Conservation (phyloP, 257 asterid genomes). For the Jacaranda mimosifolia region DNA sequence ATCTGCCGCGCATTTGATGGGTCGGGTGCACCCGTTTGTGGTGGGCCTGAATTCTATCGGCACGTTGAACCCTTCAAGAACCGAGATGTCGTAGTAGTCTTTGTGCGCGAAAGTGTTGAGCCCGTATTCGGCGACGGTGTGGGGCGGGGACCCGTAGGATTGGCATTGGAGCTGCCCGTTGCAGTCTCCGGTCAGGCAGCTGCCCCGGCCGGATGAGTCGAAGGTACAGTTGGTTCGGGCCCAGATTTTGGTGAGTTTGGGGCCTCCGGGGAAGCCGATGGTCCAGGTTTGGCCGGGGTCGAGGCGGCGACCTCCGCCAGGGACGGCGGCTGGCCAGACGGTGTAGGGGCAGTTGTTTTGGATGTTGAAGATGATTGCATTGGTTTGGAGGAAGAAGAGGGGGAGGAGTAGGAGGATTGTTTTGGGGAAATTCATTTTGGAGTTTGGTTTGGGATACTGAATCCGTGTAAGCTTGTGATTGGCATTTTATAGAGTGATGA, state of each 20-base stretch:
- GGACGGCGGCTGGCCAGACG: conserved; percentile 65
- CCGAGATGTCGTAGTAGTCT: conserved; percentile 67
- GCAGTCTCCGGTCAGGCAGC: conserved; percentile 74
- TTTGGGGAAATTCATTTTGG: conserved; percentile 38
- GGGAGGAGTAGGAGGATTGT: conserved; percentile 20
- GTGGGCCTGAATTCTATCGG: conserved; percentile 56
- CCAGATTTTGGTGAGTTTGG: conserved; percentile 58
- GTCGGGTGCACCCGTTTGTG: conserved; percentile 54
- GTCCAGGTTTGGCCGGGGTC: conserved; percentile 55
- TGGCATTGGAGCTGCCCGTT: conserved; percentile 54
- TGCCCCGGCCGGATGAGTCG: conserved; percentile 56
- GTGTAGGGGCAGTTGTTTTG: conserved; percentile 69
- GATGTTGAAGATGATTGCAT: conserved; percentile 52
- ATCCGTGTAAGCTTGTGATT: not conserved
- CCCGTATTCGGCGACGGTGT: conserved; percentile 65
- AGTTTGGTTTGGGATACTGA: not conserved
- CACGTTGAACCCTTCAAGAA: conserved; percentile 67
- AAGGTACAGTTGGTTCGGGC: conserved; percentile 73
- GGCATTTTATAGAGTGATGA: conserved; percentile 1
- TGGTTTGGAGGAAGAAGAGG: conserved; percentile 45
- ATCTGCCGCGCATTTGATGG: conserved; percentile 62
- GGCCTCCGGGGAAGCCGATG: conserved; percentile 44
- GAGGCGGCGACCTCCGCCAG: conserved; percentile 71
- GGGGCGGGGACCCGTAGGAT: conserved; percentile 54
- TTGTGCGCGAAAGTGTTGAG: conserved; percentile 49